phyloP scores from a whole-genome alignment of 805 yeast genomes.

The Kluyveromyces wickerhamii region DNA sequence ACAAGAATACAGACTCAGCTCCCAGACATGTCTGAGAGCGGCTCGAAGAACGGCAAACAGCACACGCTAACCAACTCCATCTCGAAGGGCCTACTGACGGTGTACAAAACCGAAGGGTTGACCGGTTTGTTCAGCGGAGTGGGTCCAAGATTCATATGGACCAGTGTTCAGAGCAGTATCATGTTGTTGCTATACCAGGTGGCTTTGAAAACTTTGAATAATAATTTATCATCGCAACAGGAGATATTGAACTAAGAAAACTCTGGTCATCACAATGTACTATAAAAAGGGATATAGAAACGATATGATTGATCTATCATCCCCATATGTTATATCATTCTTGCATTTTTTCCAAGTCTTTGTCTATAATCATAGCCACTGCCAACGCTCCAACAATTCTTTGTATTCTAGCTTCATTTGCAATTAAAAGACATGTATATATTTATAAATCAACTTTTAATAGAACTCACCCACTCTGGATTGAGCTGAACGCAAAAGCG shows the following conservation, averaged over 20 bases:
- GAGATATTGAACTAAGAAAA: neutral
- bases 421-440: no score
- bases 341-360: no score
- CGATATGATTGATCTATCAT: no score
- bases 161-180: slow-evolving; percentile 87
- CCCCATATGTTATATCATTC: no score
- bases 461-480: no score
- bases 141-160: slow-evolving; percentile 96
- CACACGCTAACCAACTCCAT: slow-evolving; percentile 36
- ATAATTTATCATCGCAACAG: neutral
- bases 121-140: slow-evolving; percentile 85
- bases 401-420: no score
- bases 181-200: slow-evolving; percentile 86
- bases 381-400: no score
- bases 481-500: no score
- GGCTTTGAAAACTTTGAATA: slow-evolving; percentile 43
- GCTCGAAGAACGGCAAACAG: slow-evolving; percentile 5
- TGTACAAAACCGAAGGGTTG: slow-evolving; percentile 68
- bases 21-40: slow-evolving; percentile 13
- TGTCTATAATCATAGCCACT: no score
- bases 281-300: no score
- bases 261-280: no score
- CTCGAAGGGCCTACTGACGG: slow-evolving; percentile 40
- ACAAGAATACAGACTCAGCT: slow-evolving; percentile 89
- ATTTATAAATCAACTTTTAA: no score